phyloP scores from a whole-genome alignment of 164 flowering plant species.

The Vitis amurensis region DNA sequence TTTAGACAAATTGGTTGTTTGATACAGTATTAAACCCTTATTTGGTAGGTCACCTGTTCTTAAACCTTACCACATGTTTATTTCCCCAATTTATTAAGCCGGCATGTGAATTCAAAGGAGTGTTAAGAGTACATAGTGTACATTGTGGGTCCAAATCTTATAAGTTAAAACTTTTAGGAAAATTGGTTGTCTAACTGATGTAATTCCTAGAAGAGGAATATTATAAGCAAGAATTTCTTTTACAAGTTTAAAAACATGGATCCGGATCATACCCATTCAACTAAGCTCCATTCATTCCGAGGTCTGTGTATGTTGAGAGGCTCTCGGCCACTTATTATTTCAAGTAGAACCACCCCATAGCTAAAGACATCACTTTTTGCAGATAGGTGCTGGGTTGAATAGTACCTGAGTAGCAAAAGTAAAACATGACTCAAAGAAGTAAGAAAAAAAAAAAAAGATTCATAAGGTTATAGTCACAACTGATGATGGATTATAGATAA shows the following conservation, averaged over 20 bases:
- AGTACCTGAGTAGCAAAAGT: conserved; percentile 48
- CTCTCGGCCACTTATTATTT: conserved; percentile 78
- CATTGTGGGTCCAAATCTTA: too few relatives aligned
- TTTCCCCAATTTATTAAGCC: too few relatives aligned
- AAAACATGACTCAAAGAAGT: conserved; percentile 1
- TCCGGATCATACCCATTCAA: conserved; percentile 69
- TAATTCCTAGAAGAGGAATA: not conserved
- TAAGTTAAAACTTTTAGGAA: too few relatives aligned
- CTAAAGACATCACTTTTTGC: conserved; percentile 83
- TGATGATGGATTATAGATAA: not conserved
- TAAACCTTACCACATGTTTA: too few relatives aligned
- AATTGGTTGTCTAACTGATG: too few relatives aligned
- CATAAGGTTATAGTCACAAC: too few relatives aligned
- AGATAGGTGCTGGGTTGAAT: conserved; percentile 76
- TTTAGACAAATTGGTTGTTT: too few relatives aligned
- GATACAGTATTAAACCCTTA: too few relatives aligned
- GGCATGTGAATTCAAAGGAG: too few relatives aligned
- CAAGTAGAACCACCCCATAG: conserved; percentile 81
- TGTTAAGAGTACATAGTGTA: too few relatives aligned
- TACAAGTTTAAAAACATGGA: not conserved
- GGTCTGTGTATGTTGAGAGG: conserved; percentile 80
- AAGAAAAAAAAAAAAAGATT: not conserved
- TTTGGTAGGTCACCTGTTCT: too few relatives aligned
- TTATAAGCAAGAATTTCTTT: not conserved
- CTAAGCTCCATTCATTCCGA: conserved; percentile 77